Evolutionary conservation across 106 monocot genomes (phyloP).

Genomic region (Agapanthus africanus): DNA sequence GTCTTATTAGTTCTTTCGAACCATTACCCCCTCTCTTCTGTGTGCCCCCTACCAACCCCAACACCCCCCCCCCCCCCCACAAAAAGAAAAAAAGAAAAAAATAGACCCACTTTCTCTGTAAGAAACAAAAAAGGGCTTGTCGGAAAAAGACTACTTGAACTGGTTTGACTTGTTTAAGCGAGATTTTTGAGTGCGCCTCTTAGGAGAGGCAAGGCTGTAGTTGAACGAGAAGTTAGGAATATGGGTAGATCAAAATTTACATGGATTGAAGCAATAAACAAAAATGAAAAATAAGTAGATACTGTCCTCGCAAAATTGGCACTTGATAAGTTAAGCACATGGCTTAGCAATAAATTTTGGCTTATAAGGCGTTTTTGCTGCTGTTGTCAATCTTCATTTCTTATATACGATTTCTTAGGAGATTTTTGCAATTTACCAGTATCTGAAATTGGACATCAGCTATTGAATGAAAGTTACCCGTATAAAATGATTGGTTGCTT

Average conservation of each 20-base stretch:
- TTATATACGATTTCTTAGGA: not conserved
- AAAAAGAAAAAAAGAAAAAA: too few species aligned
- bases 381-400: not conserved
- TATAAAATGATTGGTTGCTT: not conserved
- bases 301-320: too few species aligned
- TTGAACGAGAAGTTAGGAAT: not conserved
- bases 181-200: not conserved
- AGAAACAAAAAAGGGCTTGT: too few species aligned
- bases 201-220: not conserved
- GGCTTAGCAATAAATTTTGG: not conserved
- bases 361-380: not conserved
- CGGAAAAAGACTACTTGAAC: not conserved
- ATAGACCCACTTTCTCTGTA: too few species aligned
- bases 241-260: not conserved
- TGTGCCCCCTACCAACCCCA: too few species aligned
- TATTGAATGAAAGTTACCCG: not conserved
- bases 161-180: not conserved
- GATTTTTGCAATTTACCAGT: not conserved
- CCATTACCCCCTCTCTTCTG: not conserved
- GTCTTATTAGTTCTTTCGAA: not conserved
- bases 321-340: not conserved
- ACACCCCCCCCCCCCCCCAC: too few species aligned
- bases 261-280: not conserved
- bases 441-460: not conserved
- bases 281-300: not conserved